Conservation (phyloP, 352 stramenopile genomes). For the Phytophthora brassicae region DNA sequence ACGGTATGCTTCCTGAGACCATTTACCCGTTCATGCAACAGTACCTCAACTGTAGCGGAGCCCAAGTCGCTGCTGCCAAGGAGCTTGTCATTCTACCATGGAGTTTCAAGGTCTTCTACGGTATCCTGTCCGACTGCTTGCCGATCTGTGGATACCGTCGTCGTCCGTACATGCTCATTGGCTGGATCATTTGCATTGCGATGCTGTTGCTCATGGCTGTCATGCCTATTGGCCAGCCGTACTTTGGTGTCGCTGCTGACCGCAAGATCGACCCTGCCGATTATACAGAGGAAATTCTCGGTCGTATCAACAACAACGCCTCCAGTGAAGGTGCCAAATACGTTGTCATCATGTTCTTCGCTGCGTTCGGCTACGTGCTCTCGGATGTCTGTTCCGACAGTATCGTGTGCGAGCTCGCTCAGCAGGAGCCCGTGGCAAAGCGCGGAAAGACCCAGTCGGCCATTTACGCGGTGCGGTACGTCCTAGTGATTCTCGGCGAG, state of each 20-base stretch:
- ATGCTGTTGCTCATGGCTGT: constrained; percentile 57
- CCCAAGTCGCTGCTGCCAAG: constrained; percentile 49
- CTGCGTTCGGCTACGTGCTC: constrained; percentile 66
- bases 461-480: constrained; percentile 32
- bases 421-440: constrained; percentile 52
- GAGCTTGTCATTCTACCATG: constrained; percentile 50
- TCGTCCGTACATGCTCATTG: constrained; percentile 64
- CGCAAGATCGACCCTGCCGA: constrained; percentile 26
- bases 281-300: constrained; percentile 34
- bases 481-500: constrained; percentile 44
- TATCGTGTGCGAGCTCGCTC: constrained; percentile 57
- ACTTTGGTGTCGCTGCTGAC: constrained; percentile 43
- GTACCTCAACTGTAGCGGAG: constrained; percentile 56
- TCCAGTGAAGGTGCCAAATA: constrained; percentile 38
- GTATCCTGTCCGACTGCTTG: constrained; percentile 36
- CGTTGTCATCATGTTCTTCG: constrained; percentile 56
- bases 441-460: constrained; percentile 58
- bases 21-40: constrained; percentile 56
- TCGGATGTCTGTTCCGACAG: constrained; percentile 65
- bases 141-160: constrained; percentile 60
- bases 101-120: constrained; percentile 66
- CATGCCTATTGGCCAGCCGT: constrained; percentile 47
- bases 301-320: constrained; percentile 44
- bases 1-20: constrained; percentile 45
- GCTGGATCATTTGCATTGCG: constrained; percentile 46